A percentile compares a stretch with the other conserved stretches of the same genome.
Conservation (phyloP, 352 stramenopile species). For the Peronospora farinosa region DNA sequence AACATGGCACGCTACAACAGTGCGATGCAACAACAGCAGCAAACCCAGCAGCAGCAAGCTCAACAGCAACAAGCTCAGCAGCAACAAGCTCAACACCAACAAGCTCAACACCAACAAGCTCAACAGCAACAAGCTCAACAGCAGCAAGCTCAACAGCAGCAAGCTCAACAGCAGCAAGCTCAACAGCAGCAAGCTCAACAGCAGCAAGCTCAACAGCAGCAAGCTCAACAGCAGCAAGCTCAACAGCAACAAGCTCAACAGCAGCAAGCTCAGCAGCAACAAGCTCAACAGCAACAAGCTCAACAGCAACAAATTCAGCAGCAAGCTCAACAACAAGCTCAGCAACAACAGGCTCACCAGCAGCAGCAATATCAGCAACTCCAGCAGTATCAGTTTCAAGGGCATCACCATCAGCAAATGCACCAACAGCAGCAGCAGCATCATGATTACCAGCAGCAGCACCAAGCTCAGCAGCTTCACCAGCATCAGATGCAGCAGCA, state of each 20-base stretch:
- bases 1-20: slow-evolving; percentile 65
- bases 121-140: slow-evolving; percentile 48
- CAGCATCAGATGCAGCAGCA: slow-evolving; percentile 57
- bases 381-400: slow-evolving; percentile 46
- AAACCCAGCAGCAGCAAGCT: slow-evolving; percentile 34
- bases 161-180: slow-evolving; percentile 37
- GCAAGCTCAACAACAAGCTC: too few species aligned
- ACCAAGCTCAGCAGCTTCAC: slow-evolving; percentile 35
- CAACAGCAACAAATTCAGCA: slow-evolving; percentile 46
- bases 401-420: slow-evolving; percentile 42
- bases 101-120: slow-evolving; percentile 40
- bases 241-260: slow-evolving; percentile 38
- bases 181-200: slow-evolving; percentile 40
- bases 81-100: slow-evolving; percentile 25
- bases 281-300: slow-evolving; percentile 45
- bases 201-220: slow-evolving; percentile 35
- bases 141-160: slow-evolving; percentile 45
- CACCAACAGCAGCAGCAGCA: slow-evolving; percentile 28
- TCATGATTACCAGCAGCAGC: slow-evolving; percentile 36
- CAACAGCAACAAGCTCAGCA: slow-evolving; percentile 33
- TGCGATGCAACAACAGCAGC: slow-evolving; percentile 62
- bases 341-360: too few species aligned
- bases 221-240: slow-evolving; percentile 35
- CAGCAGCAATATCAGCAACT: slow-evolving; percentile 41
- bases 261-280: slow-evolving; percentile 29